Evolutionary conservation across 306 rosid species (phyloP).

Genomic region (Carpinus viminea): DNA sequence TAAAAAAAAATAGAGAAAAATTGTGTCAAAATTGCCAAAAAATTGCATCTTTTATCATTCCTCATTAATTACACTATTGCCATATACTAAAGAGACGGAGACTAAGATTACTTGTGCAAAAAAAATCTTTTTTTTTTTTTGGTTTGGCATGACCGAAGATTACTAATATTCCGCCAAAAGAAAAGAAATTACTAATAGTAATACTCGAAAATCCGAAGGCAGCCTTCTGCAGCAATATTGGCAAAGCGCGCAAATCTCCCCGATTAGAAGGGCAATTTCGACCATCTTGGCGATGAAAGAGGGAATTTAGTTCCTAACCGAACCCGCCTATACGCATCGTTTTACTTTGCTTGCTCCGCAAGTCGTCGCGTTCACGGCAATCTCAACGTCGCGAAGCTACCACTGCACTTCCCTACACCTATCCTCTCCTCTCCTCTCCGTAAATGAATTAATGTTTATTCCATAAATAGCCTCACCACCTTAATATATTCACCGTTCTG

Average conservation of each 20-base stretch:
- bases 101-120: too few relatives aligned
- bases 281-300: background rate
- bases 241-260: background rate
- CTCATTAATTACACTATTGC: too few relatives aligned
- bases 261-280: background rate
- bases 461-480: background rate
- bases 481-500: background rate
- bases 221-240: background rate
- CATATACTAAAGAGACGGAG: too few relatives aligned
- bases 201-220: background rate
- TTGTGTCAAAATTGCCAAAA: too few relatives aligned
- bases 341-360: background rate
- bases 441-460: background rate
- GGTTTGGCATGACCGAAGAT: too few relatives aligned
- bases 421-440: too few relatives aligned
- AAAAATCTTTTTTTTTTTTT: too few relatives aligned
- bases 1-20: too few relatives aligned
- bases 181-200: too few relatives aligned
- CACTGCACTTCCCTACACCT: background rate
- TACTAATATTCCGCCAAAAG: too few relatives aligned
- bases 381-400: background rate
- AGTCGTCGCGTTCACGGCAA: background rate
- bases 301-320: background rate
- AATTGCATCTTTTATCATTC: too few relatives aligned
- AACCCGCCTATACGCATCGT: background rate